Percentiles rank a stretch among this genome's conserved stretches.
Conservation (phyloP, 768 basidiomycete species). For the Nidularia pulvinata region DNA sequence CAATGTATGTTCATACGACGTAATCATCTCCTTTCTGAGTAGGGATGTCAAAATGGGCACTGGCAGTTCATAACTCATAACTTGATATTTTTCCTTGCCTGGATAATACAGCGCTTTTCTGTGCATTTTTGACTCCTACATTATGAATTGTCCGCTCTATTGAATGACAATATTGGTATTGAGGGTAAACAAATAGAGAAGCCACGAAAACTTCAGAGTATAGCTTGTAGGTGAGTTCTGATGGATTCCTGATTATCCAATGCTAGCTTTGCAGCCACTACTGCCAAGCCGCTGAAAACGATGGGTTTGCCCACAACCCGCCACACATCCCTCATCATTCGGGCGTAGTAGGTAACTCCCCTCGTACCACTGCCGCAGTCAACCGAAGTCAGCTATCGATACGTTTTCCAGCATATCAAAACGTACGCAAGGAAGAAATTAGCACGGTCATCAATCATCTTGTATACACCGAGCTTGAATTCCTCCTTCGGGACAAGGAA, state of each 20-base stretch:
- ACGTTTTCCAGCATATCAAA: neutral
- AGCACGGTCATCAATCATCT: slow-evolving; percentile 43
- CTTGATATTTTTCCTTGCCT: no score
- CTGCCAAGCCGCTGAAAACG: slow-evolving; percentile 13
- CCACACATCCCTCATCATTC: slow-evolving; percentile 22
- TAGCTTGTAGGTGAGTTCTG: neutral
- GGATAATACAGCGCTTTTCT: no score
- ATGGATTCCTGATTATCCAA: slow-evolving; percentile 24
- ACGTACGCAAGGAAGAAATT: slow-evolving; percentile 30
- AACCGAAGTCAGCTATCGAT: neutral
- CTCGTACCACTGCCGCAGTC: slow-evolving; percentile 13
- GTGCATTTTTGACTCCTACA: no score
- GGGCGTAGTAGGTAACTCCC: slow-evolving; percentile 21
- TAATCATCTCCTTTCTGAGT: neutral
- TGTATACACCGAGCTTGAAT: slow-evolving; percentile 51
- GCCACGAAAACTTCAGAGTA: neutral
- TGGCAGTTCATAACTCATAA: no score
- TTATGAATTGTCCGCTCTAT: no score
- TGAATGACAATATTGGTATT: neutral
- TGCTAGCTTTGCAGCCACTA: slow-evolving; percentile 17
- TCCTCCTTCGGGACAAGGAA: slow-evolving; percentile 44
- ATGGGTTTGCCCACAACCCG: slow-evolving; percentile 22
- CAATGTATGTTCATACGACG: neutral
- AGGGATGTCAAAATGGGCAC: no score
- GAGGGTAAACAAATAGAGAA: neutral